Evolutionary conservation across 352 stramenopile genomes (phyloP).

Genomic region (Phytophthora tentaculata): DNA sequence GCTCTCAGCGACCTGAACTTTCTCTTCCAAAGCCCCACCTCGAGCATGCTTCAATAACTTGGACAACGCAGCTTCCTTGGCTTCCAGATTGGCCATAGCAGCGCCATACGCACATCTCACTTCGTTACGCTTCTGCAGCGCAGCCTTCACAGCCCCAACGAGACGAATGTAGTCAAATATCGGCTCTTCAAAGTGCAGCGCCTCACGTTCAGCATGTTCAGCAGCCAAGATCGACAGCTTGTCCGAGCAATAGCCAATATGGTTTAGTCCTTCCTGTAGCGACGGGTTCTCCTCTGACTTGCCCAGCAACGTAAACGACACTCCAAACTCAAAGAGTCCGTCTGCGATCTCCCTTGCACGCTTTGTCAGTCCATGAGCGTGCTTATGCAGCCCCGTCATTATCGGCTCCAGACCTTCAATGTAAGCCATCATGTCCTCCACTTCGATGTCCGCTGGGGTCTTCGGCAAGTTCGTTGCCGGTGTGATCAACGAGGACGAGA

Average conservation of each 20-base stretch:
- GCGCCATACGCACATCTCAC: constrained; percentile 90
- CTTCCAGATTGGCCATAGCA: constrained; percentile 88
- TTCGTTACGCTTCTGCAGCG: constrained; percentile 93
- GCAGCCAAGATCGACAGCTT: constrained; percentile 90
- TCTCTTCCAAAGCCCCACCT: constrained; percentile 64
- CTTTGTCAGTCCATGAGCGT: constrained; percentile 94
- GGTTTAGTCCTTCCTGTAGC: constrained; percentile 91
- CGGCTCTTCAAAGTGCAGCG: constrained; percentile 94
- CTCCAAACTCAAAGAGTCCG: constrained; percentile 96
- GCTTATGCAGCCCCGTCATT: constrained; percentile 95
- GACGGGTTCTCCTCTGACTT: constrained; percentile 94
- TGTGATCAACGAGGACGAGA: constrained; percentile 77
- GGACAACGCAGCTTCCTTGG: constrained; percentile 64
- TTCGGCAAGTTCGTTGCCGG: constrained; percentile 71
- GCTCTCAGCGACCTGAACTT: constrained; percentile 88
- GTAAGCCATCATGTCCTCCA: constrained; percentile 97
- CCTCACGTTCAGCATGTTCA: constrained; percentile 93
- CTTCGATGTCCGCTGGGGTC: constrained; percentile 92
- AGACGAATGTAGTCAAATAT: constrained; percentile 97
- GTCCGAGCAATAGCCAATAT: constrained; percentile 95
- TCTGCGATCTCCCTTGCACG: constrained; percentile 95
- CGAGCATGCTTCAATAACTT: constrained; percentile 73
- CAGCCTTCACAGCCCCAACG: constrained; percentile 95
- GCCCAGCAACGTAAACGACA: constrained; percentile 95
- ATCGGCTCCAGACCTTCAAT: constrained; percentile 95